These are phyloP conservation scores for Peribolospora kevripleyi DNA, from an alignment of 768 basidiomycete genomes.

Conservation along the genomic window DNA sequence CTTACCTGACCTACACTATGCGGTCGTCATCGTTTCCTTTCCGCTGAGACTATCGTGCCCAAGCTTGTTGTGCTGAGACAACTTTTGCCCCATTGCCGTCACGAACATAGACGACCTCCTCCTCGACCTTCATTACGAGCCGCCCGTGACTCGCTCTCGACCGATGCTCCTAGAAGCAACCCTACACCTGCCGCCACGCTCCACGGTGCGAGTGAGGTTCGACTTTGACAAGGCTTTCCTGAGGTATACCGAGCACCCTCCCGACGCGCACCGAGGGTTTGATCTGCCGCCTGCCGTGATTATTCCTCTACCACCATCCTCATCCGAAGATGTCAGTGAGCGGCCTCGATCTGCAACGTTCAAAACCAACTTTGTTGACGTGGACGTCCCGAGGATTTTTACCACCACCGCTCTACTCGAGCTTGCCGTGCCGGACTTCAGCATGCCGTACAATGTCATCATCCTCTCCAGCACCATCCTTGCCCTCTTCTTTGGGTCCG, in stretches of 20 bases:
- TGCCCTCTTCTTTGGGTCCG: slow-evolving; percentile 74
- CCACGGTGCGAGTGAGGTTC: slow-evolving; percentile 39
- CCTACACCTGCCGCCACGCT: slow-evolving; percentile 42
- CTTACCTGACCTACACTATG: too few relatives aligned
- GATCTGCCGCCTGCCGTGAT: slow-evolving; percentile 66
- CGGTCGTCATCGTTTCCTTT: not conserved
- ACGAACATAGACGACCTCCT: slow-evolving; percentile 35
- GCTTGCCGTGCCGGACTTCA: slow-evolving; percentile 95
- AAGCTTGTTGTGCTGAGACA: not conserved
- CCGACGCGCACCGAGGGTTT: slow-evolving; percentile 86
- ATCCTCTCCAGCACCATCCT: slow-evolving; percentile 80
- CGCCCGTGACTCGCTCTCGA: slow-evolving; percentile 40
- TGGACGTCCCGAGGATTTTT: slow-evolving; percentile 32
- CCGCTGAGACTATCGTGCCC: not conserved
- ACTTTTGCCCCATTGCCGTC: too few relatives aligned
- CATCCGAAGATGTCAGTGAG: not conserved
- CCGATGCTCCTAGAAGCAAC: slow-evolving; percentile 54
- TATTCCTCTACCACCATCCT: slow-evolving; percentile 24
- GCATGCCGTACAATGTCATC: slow-evolving; percentile 99
- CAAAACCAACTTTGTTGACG: not conserved
- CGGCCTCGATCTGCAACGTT: not conserved
- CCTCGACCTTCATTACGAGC: slow-evolving; percentile 38
- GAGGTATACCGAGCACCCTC: slow-evolving; percentile 83
- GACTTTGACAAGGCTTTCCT: slow-evolving; percentile 64
- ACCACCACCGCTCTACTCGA: slow-evolving; percentile 62